These are phyloP conservation scores for Lipomyces yamanashiensis DNA, from an alignment of 805 yeast genomes.

Conservation along the genomic window DNA sequence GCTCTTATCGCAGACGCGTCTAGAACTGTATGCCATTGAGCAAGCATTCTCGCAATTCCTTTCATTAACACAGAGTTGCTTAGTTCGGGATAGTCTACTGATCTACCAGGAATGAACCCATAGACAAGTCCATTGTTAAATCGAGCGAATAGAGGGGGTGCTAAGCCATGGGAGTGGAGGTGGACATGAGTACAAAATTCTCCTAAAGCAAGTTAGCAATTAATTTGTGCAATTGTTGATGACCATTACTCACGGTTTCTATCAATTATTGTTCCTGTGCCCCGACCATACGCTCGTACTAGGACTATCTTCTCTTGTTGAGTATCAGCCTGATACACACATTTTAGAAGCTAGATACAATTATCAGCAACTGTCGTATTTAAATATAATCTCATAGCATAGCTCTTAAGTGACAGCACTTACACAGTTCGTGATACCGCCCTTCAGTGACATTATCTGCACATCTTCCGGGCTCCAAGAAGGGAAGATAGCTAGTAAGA, in stretches of 20 bases:
- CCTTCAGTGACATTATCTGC: slow-evolving; percentile 24
- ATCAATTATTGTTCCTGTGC: slow-evolving; percentile 72
- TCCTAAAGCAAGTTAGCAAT: slow-evolving; percentile 10
- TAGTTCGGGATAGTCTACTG: slow-evolving; percentile 62
- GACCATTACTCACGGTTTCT: slow-evolving; percentile 54
- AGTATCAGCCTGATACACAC: slow-evolving; percentile 19
- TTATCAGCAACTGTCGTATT: neutral
- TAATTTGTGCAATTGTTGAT: neutral
- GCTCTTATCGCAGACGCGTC: slow-evolving; percentile 52
- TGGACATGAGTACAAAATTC: slow-evolving; percentile 74
- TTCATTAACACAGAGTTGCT: slow-evolving; percentile 55
- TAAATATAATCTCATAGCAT: neutral
- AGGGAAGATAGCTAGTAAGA: slow-evolving; percentile 26
- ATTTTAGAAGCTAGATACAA: slow-evolving; percentile 21
- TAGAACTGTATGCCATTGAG: slow-evolving; percentile 68
- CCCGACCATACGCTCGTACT: slow-evolving; percentile 74
- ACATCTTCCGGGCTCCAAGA: slow-evolving; percentile 20
- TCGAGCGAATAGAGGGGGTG: slow-evolving; percentile 70
- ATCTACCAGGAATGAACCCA: slow-evolving; percentile 68
- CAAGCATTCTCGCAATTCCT: slow-evolving; percentile 66
- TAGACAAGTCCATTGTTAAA: slow-evolving; percentile 75
- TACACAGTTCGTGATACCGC: slow-evolving; percentile 35
- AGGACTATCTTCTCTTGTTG: slow-evolving; percentile 41
- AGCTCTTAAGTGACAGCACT: slow-evolving; percentile 1
- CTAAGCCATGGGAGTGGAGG: slow-evolving; percentile 62